A percentile compares a stretch with the other conserved stretches of the same genome.
These are phyloP conservation scores for Aspergillus tubingensis DNA, from an alignment of 2,329 filamentous ascomycete species.

Conservation along the genomic window DNA sequence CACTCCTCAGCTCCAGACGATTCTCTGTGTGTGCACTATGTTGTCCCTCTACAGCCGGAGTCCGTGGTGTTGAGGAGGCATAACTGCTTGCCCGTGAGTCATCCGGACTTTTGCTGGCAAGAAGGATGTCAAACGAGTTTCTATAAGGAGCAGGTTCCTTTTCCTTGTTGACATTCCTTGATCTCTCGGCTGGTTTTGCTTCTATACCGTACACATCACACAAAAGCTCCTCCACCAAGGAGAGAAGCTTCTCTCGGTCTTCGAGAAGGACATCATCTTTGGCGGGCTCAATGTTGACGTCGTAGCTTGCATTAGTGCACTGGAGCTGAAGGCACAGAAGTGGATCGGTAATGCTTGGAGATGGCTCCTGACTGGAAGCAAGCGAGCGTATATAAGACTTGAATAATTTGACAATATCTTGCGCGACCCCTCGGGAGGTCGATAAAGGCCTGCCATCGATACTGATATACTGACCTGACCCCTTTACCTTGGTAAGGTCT, in stretches of 20 bases:
- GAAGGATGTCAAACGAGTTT: constrained; percentile 23
- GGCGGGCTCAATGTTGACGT: constrained; percentile 63
- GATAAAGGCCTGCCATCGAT: constrained; percentile 61
- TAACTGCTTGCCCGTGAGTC: background rate
- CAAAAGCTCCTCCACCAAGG: constrained; percentile 44
- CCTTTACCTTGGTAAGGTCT: constrained; percentile 42
- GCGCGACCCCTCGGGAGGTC: constrained; percentile 51
- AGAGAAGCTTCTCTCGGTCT: constrained; percentile 47
- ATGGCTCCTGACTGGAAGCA: constrained; percentile 19
- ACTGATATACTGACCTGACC: constrained; percentile 54
- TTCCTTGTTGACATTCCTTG: background rate
- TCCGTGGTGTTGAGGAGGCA: background rate
- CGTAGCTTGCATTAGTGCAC: constrained; percentile 59
- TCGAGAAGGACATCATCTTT: constrained; percentile 65
- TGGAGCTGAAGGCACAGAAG: constrained; percentile 58
- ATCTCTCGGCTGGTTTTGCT: background rate
- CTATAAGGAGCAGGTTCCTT: constrained; percentile 1
- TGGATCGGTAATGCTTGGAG: constrained; percentile 48
- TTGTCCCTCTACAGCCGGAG: background rate
- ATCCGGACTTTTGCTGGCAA: constrained; percentile 21
- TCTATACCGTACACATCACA: constrained; percentile 17
- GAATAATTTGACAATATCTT: constrained; percentile 54
- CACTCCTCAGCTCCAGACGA: background rate
- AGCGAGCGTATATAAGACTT: constrained; percentile 51
- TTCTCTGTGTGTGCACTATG: background rate